Conservation (phyloP, 768 basidiomycete species). For the Suillus subalutaceus region DNA sequence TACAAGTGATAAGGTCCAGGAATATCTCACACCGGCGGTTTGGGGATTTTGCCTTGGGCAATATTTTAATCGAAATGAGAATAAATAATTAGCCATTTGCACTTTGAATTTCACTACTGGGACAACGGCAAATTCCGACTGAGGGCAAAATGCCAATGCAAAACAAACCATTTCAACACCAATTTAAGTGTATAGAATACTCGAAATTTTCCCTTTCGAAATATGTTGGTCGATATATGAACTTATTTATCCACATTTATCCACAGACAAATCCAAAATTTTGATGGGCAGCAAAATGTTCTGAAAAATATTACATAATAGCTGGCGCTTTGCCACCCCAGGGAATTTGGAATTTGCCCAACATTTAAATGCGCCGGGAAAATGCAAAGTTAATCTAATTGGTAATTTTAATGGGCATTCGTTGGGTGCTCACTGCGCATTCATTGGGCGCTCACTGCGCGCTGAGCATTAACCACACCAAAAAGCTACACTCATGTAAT, state of each 20-base stretch:
- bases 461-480: too few relatives aligned
- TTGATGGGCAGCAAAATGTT: background rate
- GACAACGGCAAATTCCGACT: background rate
- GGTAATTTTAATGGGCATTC: background rate
- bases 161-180: background rate
- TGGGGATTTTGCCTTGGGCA: background rate
- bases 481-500: too few relatives aligned
- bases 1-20: too few relatives aligned
- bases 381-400: background rate
- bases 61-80: background rate
- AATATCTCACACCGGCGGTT: too few relatives aligned
- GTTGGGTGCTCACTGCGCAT: background rate
- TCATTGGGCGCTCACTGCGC: too few relatives aligned
- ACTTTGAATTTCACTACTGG: background rate
- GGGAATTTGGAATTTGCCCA: background rate
- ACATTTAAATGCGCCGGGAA: background rate
- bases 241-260: background rate
- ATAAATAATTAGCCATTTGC: background rate
- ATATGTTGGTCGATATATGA: background rate
- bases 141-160: background rate
- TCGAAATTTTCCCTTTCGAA: too few relatives aligned
- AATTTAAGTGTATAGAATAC: background rate
- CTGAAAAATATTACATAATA: conserved; percentile 1
- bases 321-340: background rate
- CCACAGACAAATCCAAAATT: background rate